Evolutionary conservation across 2,329 filamentous ascomycete genomes (phyloP).

Genomic region (Sporothrix brasiliensis): DNA sequence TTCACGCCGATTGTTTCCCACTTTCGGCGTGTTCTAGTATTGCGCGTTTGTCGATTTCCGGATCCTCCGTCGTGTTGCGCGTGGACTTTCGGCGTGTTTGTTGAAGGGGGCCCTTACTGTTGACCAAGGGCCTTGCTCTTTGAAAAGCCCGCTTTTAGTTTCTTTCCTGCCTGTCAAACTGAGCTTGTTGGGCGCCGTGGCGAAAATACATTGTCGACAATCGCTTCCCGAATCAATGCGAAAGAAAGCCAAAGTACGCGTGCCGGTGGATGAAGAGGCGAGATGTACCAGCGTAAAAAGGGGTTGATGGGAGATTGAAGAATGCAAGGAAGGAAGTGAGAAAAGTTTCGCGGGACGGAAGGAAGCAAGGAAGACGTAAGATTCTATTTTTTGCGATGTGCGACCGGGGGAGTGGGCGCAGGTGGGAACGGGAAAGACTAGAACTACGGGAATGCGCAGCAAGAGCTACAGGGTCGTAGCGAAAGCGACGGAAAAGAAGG

Average conservation of each 20-base stretch:
- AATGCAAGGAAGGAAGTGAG: background rate
- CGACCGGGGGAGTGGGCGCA: conserved; percentile 19
- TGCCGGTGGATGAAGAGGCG: background rate
- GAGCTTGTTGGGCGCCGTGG: conserved; percentile 24
- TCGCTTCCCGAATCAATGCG: background rate
- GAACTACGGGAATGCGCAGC: conserved; percentile 17
- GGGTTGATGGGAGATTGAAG: background rate
- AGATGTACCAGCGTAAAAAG: background rate
- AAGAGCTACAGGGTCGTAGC: background rate
- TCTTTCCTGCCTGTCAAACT: conserved; percentile 16
- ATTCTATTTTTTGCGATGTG: conserved; percentile 26
- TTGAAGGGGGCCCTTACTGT: conserved; percentile 17
- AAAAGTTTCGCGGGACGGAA: conserved; percentile 6
- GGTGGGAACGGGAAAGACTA: conserved; percentile 25
- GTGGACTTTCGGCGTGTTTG: conserved; percentile 1
- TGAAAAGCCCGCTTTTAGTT: background rate
- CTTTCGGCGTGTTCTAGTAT: background rate
- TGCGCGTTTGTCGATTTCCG: conserved; percentile 23
- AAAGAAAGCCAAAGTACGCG: background rate
- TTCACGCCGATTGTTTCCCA: conserved; percentile 12
- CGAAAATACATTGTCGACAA: conserved; percentile 25
- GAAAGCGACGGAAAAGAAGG: background rate
- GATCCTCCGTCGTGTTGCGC: conserved; percentile 25
- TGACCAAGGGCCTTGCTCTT: background rate
- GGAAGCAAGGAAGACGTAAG: conserved; percentile 18